A percentile compares a stretch with the other conserved stretches of the same genome.
Conservation (phyloP, 2,329 filamentous ascomycete genomes). For the Fusarium mundagurra region DNA sequence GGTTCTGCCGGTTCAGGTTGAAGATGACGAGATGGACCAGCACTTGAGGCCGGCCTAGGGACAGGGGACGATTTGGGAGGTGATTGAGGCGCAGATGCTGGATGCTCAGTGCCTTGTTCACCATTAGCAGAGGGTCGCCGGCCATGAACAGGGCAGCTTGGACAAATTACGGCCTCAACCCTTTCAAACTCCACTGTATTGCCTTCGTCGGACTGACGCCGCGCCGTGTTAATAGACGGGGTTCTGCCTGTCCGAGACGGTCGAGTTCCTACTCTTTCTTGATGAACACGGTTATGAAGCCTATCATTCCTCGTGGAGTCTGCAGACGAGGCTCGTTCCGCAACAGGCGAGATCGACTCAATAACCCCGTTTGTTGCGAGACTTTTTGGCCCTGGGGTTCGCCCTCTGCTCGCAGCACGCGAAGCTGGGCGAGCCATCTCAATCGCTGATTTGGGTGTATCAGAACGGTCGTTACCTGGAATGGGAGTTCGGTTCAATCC, state of each 20-base stretch:
- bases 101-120: neutral
- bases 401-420: constrained; percentile 20
- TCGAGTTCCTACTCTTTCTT: neutral
- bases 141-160: constrained; percentile 25
- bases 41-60: neutral
- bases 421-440: constrained; percentile 2
- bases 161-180: constrained; percentile 15
- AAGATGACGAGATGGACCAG: neutral
- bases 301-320: constrained; percentile 27
- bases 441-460: neutral
- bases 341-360: neutral
- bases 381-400: constrained; percentile 10
- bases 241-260: neutral
- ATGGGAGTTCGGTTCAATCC: neutral
- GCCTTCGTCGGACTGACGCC: neutral
- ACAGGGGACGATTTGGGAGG: neutral
- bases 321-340: neutral
- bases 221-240: neutral
- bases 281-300: constrained; percentile 9
- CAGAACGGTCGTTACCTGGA: neutral
- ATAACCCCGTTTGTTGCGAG: neutral
- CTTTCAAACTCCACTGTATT: constrained; percentile 2
- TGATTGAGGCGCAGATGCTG: neutral
- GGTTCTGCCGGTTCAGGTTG: neutral
- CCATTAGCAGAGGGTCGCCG: neutral